Conservation (phyloP, 768 basidiomycete genomes). For the Boletus patriciae region DNA sequence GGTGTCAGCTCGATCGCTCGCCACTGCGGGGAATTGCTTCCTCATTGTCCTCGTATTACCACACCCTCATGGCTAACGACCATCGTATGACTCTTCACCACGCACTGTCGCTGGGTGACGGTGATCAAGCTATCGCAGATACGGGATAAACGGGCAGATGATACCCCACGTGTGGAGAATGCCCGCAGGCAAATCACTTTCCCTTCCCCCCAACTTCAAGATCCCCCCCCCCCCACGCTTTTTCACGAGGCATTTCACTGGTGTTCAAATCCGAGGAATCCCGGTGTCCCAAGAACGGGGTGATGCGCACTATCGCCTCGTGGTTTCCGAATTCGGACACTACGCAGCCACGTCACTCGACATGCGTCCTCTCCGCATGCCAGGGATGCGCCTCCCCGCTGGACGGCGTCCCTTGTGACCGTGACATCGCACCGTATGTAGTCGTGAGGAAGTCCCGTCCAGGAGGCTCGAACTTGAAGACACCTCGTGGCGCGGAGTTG, state of each 20-base stretch:
- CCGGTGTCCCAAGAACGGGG: conserved; percentile 2
- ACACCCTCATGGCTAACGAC: neutral
- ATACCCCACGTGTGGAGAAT: conserved; percentile 9
- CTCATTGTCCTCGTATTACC: conserved; percentile 17
- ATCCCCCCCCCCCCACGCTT: neutral
- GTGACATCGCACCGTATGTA: neutral
- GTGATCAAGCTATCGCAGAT: conserved; percentile 4
- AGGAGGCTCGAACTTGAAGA: neutral
- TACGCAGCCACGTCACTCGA: conserved; percentile 5
- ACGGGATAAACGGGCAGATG: neutral
- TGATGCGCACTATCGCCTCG: conserved; percentile 21
- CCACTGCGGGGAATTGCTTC: conserved; percentile 16
- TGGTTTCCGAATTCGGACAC: conserved; percentile 10
- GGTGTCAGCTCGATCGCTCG: conserved; percentile 5
- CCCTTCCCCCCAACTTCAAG: neutral
- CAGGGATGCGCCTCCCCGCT: conserved; percentile 2
- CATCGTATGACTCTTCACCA: conserved; percentile 1
- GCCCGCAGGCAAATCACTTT: neutral
- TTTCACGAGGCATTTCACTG: neutral
- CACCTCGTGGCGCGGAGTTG: conserved; percentile 3
- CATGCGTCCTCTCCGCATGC: neutral
- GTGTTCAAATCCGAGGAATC: conserved; percentile 13
- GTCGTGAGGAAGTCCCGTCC: neutral
- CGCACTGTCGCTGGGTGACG: neutral
- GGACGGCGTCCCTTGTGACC: neutral